phyloP scores from a whole-genome alignment of 192 early-diverging fungal genomes.

The Coemansia sp. region DNA sequence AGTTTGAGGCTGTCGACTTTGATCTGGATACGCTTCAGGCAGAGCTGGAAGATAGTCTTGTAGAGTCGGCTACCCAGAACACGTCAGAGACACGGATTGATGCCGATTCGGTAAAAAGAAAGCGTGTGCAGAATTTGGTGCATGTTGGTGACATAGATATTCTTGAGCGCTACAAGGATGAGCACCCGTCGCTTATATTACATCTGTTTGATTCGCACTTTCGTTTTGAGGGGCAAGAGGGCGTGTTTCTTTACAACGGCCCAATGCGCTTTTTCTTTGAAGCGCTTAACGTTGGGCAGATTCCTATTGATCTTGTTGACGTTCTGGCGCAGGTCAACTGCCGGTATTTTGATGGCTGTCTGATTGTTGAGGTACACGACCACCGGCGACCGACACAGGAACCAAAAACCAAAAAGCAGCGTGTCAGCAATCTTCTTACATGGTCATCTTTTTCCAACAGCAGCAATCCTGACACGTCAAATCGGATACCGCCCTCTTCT shows the following conservation, averaged over 20 bases:
- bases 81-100: not conserved
- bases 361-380: constrained; percentile 73
- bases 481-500: not conserved
- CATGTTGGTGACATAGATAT: constrained; percentile 41
- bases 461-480: not conserved
- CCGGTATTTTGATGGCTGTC: constrained; percentile 56
- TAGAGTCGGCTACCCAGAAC: not conserved
- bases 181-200: constrained; percentile 61
- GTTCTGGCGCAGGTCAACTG: constrained; percentile 62
- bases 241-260: constrained; percentile 55
- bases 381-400: constrained; percentile 57
- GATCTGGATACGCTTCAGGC: constrained; percentile 22
- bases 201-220: constrained; percentile 74
- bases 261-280: constrained; percentile 58
- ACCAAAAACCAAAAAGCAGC: constrained; percentile 28
- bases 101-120: constrained; percentile 10
- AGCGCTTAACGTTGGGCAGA: constrained; percentile 52
- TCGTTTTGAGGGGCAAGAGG: constrained; percentile 65
- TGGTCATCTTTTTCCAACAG: constrained; percentile 24
- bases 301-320: constrained; percentile 69
- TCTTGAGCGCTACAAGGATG: constrained; percentile 50
- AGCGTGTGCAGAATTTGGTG: constrained; percentile 19
- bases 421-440: constrained; percentile 32
- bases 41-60: constrained; percentile 24
- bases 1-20: constrained; percentile 54